Evolutionary conservation across 306 rosid genomes (phyloP), one percentile per base, ranked within the genome.

Genomic region (Carpinus viminea): DNA sequence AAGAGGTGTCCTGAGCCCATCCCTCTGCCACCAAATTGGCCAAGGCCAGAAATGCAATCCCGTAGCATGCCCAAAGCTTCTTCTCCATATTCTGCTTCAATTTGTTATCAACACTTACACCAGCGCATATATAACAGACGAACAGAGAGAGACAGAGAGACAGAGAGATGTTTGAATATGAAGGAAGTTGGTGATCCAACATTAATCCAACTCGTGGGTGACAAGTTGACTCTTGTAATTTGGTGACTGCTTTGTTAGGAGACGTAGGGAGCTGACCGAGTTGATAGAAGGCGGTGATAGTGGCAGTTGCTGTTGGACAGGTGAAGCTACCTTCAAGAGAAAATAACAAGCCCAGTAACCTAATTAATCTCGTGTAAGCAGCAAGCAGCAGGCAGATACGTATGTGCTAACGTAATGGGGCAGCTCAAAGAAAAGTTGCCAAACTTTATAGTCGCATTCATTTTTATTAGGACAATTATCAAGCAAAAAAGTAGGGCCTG

Each of bases 1-100:
- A 89, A 2, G 86, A 72, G 5, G 56, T 83, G 55, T 83, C 80
- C 72, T 82, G 79, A 51, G 77, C 83, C 52, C 17, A 56, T 66
- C 77, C 87, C 18, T 45, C 18, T 57, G 81, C 20, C 26, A 80
- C 45, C 21, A 6, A 56, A 16, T 36, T 50, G 12, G 71, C 4
- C 31, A 80, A 2, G 46, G 68, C 4, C 57, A 75, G 21, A 38
- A 79, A 48, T 38, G 77, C 46, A 54, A 81, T 53, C 76, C 72
- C 62, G 16, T 1, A 68, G 70, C 51, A 18, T 51, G 76, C 31
- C 12, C 59, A 70, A 43, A 17, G 26, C 68, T 74, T 53, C 64
- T 64, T 74, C 64, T 69, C 74, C 83, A 79, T 75, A 1, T 48
- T 53, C 31, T 41, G 16, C 4, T 66, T 2, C 69, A 20, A 74